Evolutionary conservation across 768 basidiomycete genomes (phyloP).

Genomic region (Macrocybe gigantea): DNA sequence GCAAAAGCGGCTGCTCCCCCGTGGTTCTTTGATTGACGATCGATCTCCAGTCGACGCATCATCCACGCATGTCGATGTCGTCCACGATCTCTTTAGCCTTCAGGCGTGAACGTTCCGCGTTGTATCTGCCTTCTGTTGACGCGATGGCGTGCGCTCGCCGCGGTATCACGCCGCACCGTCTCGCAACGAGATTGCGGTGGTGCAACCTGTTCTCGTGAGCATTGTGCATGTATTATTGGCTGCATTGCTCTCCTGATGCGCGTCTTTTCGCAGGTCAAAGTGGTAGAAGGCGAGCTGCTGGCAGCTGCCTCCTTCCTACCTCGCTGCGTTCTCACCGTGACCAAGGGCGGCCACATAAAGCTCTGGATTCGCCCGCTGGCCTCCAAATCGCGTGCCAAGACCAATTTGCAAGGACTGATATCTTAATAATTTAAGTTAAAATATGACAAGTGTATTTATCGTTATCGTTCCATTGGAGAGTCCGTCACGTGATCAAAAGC

Average conservation of each 20-base stretch:
- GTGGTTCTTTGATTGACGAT: neutral
- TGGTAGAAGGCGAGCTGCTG: constrained; percentile 75
- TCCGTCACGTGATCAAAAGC: too few relatives aligned
- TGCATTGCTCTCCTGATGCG: constrained; percentile 1
- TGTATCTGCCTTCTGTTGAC: constrained; percentile 43
- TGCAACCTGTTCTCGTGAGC: constrained; percentile 85
- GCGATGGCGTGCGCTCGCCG: constrained; percentile 32
- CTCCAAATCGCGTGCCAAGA: constrained; percentile 25
- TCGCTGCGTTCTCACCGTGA: constrained; percentile 71
- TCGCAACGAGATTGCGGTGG: constrained; percentile 81
- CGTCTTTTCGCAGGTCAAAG: constrained; percentile 55
- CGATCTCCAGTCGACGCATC: constrained; percentile 41
- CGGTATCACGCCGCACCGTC: constrained; percentile 88
- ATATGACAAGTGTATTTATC: neutral
- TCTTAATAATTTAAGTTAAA: constrained; percentile 8
- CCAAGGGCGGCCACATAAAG: constrained; percentile 71
- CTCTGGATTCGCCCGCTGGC: constrained; percentile 80
- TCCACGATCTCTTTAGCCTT: constrained; percentile 72
- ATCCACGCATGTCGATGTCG: constrained; percentile 73
- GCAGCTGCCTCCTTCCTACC: constrained; percentile 74
- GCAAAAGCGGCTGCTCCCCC: neutral
- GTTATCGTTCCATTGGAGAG: too few relatives aligned
- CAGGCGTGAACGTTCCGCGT: constrained; percentile 55
- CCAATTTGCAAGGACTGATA: constrained; percentile 12
- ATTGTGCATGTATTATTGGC: neutral